A percentile compares a stretch with the other conserved stretches of the same genome.
phyloP scores from a whole-genome alignment of 2,329 filamentous ascomycete species.

The Penicillium griseofulvum region DNA sequence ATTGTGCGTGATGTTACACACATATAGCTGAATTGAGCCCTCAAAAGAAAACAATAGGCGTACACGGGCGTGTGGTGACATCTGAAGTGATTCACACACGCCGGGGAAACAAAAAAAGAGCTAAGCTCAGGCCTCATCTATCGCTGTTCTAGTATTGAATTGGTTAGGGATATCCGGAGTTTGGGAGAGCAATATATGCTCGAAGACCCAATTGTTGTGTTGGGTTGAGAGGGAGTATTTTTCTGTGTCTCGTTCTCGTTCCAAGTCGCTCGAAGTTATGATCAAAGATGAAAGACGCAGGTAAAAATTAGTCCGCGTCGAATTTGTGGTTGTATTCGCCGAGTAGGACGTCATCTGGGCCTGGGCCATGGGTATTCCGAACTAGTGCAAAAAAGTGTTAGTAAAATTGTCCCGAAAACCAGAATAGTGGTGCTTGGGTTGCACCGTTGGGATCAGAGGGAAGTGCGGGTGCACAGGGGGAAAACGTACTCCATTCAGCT shows the following conservation, averaged over 20 bases:
- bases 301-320: conserved; percentile 54
- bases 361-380: conserved; percentile 55
- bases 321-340: conserved; percentile 68
- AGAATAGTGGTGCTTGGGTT: background rate
- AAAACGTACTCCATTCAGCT: conserved; percentile 75
- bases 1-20: background rate
- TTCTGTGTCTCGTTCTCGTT: conserved; percentile 24
- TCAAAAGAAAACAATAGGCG: conserved; percentile 4
- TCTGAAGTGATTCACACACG: background rate
- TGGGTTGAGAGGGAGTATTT: conserved; percentile 2
- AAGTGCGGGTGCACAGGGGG: background rate
- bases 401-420: background rate
- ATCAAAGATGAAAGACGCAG: conserved; percentile 8
- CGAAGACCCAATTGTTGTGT: background rate
- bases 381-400: conserved; percentile 37
- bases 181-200: background rate
- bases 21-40: background rate
- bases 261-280: conserved; percentile 5
- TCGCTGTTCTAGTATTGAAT: conserved; percentile 3
- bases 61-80: background rate
- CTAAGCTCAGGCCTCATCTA: background rate
- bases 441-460: background rate
- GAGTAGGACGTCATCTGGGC: conserved; percentile 68
- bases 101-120: background rate
- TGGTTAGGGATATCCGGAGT: background rate